Percentiles rank a stretch among this genome's conserved stretches.
Evolutionary conservation across 2,329 filamentous ascomycete species (phyloP).

Genomic region (Botrytis tulipae): DNA sequence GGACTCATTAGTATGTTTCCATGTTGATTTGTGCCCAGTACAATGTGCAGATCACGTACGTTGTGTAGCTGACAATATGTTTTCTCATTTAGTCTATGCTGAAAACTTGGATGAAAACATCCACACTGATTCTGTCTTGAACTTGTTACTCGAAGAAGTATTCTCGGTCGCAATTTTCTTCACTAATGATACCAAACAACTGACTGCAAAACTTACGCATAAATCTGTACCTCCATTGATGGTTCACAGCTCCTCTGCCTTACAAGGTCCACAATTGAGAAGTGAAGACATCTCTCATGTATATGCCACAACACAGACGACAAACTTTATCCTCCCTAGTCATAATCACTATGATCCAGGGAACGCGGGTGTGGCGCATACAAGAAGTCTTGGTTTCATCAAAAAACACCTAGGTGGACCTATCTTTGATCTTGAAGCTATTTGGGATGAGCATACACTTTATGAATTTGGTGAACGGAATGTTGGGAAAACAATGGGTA

Average conservation of each 20-base stretch:
- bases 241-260: slow-evolving; percentile 6
- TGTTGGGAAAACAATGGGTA: slow-evolving; percentile 72
- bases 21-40: not conserved
- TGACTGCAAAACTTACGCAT: not conserved
- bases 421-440: slow-evolving; percentile 69
- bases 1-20: slow-evolving; percentile 16
- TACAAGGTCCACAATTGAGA: not conserved
- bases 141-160: not conserved
- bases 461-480: slow-evolving; percentile 68
- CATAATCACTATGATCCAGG: slow-evolving; percentile 43
- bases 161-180: slow-evolving; percentile 5
- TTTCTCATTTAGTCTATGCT: slow-evolving; percentile 17
- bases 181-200: not conserved
- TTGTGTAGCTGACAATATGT: not conserved
- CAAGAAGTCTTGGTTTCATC: slow-evolving; percentile 62
- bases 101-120: not conserved
- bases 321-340: slow-evolving; percentile 27
- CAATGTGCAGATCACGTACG: not conserved
- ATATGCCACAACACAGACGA: slow-evolving; percentile 21
- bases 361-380: slow-evolving; percentile 56
- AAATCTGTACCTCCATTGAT: slow-evolving; percentile 9
- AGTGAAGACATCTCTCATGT: slow-evolving; percentile 8
- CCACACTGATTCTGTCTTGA: not conserved
- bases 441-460: slow-evolving; percentile 77
- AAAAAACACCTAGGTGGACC: slow-evolving; percentile 64